Evolutionary conservation across 352 stramenopile genomes (phyloP), one percentile per base, ranked within the genome.

Genomic region (Pythium chondricola): DNA sequence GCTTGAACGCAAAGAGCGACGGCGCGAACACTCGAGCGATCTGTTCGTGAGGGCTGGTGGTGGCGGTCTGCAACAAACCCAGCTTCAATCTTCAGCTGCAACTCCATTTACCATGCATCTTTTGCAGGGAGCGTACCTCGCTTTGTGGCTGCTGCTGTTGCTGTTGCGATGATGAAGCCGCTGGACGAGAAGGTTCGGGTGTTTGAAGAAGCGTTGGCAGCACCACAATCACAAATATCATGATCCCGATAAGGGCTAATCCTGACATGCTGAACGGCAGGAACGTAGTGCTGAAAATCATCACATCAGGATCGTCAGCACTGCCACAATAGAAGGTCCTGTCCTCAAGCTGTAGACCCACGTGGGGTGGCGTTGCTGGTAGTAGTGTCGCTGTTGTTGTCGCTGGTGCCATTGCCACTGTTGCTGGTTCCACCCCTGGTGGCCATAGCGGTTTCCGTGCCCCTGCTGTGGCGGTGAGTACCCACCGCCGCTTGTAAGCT

Each of bases 21-120:
- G 80, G 80, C 11, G 76, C 67, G 48, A 88, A 86, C 29, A 85
- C 66, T 18, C 81, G 84, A 0, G 76, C 76, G 21, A 91, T 32
- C 42, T 83, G 71, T 20, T 51, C 48, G 25, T 87, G 61, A 7
- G 70, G 58, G 25, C 55, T 63, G 10, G 39, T 16, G 31, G 52
- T 14, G 37, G 38, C 51, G 52, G 35, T 10, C 17, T 17, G 25
- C 14, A 29, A 30, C 29, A 33, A 33, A n/a, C n/a, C n/a, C n/a
- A n/a, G n/a, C n/a, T n/a, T n/a, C n/a, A n/a, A n/a, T n/a, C n/a
- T n/a, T n/a, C n/a, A n/a, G n/a, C n/a, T n/a, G n/a, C n/a, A n/a
- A n/a, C n/a, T n/a, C n/a, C n/a, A n/a, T n/a, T n/a, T n/a, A n/a
- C n/a, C n/a, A n/a, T n/a, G n/a, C 10, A 26, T 16, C 20, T 46